A percentile compares a stretch with the other conserved stretches of the same genome.
phyloP scores from a whole-genome alignment of 2,329 filamentous ascomycete species.

The Alternaria triticimaculans region DNA sequence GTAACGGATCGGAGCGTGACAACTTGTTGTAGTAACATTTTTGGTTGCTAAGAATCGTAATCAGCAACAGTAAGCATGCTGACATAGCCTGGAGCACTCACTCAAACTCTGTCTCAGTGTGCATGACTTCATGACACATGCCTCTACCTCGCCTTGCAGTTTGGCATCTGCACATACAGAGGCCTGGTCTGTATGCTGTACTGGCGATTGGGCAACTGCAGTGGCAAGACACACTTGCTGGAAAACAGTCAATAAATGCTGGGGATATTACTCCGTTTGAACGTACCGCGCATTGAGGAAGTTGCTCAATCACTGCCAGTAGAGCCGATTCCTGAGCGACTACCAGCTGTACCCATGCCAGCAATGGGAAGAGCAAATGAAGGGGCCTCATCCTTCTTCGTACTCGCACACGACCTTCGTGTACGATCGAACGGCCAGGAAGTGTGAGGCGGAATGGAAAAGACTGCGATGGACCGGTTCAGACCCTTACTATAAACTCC shows the following conservation, averaged over 20 bases:
- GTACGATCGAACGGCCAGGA: not conserved
- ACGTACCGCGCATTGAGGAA: constrained; percentile 32
- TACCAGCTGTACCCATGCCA: constrained; percentile 21
- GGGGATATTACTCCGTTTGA: not conserved
- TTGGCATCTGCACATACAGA: constrained; percentile 26
- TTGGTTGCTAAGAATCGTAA: constrained; percentile 44
- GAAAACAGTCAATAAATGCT: constrained; percentile 1
- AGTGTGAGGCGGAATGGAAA: not conserved
- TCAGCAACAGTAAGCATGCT: not conserved
- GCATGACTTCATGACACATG: constrained; percentile 21
- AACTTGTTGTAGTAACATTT: constrained; percentile 51
- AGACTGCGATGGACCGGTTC: constrained; percentile 1
- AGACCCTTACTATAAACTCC: not conserved
- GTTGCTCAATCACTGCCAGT: constrained; percentile 12
- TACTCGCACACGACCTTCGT: not conserved
- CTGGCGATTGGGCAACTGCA: constrained; percentile 17
- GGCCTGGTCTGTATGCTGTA: constrained; percentile 13
- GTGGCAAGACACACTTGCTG: constrained; percentile 23
- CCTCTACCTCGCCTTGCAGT: constrained; percentile 17
- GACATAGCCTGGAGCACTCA: not conserved
- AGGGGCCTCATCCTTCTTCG: constrained; percentile 22
- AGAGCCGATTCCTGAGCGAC: constrained; percentile 21
- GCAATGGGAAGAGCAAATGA: constrained; percentile 22
- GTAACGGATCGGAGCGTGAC: constrained; percentile 49
- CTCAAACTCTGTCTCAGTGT: constrained; percentile 24